Base-by-base conservation (phyloP, 345 rosid species). In the Alliaria petiolata region DNA sequence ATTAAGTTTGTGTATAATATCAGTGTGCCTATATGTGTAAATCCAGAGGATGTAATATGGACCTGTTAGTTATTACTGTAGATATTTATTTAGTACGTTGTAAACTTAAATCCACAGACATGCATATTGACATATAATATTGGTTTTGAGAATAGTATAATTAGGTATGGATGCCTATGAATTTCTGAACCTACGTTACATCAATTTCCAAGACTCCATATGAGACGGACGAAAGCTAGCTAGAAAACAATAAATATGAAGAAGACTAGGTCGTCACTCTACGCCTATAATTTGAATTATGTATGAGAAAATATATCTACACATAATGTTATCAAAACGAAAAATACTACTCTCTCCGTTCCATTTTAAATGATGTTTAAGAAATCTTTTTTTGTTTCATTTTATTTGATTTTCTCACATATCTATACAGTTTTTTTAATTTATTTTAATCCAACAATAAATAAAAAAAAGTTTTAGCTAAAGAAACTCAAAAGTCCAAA, bases 111-210 rank as follows among this genome's bases (percentile, higher is more conserved):
- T 62, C 35, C 25, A 52, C 39, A 34, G 0, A 63, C 55, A 45
- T 62, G 19, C 38, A 40, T 62, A 43, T 25, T 62, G 30, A 43
- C 75, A 45, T n/a, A n/a, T n/a, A n/a, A n/a, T n/a, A n/a, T 68
- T 44, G 64, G 56, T 46, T 45, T n/a, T 45, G 58, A 13, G 70
- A 35, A 35, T 1, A 44, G 1, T 44, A 8, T 15, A 44, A 14
- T 16, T 44, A 25, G 40, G 64, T 54, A 44, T 44, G 54, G 33
- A 65, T 72, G 65, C 55, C 65, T 45, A 58, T 64, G 34, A 65
- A 17, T 40, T 36, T 56, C 17, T 63, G 35, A 16, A 49, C 17
- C 57, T 45, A 46, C 59, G 66, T 55, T 34, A 44, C 42, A 35
- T 36, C 71, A 45, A 14, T 38, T 62, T 28, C 52, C 77, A 65